phyloP scores from a whole-genome alignment of 1,284 basidiomycete genomes.

The Neolentinus lepideus region DNA sequence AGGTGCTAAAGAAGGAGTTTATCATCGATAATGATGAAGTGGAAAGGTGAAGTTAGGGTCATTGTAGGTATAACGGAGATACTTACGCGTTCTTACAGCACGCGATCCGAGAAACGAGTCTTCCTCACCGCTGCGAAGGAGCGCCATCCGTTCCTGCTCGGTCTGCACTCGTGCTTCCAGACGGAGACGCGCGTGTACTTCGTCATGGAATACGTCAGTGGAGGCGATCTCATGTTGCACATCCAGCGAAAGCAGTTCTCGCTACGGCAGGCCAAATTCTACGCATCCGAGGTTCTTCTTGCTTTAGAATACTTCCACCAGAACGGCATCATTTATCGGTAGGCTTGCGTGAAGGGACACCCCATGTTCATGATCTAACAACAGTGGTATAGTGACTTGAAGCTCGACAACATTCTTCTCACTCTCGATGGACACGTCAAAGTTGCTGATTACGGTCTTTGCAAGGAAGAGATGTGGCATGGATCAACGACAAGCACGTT shows the following conservation, averaged over 20 bases:
- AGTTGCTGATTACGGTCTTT: constrained; percentile 98
- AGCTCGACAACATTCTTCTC: constrained; percentile 96
- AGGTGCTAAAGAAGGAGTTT: constrained; percentile 99
- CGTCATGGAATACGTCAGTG: constrained; percentile 76
- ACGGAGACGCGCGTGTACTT: constrained; percentile 95
- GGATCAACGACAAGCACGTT: constrained; percentile 98
- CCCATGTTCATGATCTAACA: constrained; percentile 3
- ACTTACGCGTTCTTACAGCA: constrained; percentile 44
- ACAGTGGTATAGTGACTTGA: constrained; percentile 68
- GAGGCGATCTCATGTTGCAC: constrained; percentile 78
- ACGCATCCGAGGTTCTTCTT: constrained; percentile 95
- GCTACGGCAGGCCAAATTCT: constrained; percentile 89
- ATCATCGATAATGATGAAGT: constrained; percentile 99
- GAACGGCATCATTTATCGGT: constrained; percentile 93
- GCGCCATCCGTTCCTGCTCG: constrained; percentile 95
- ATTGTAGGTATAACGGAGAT: constrained; percentile 7
- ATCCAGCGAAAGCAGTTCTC: constrained; percentile 81
- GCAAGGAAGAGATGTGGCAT: constrained; percentile 99
- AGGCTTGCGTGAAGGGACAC: constrained; percentile 19
- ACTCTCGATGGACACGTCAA: constrained; percentile 98
- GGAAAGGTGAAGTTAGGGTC: constrained; percentile 65
- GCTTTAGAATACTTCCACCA: constrained; percentile 98
- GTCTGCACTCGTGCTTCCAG: constrained; percentile 98
- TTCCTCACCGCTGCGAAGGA: constrained; percentile 95
- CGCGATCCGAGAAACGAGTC: constrained; percentile 98